Evolutionary conservation across 2,329 filamentous ascomycete genomes (phyloP).

Genomic region (Fusarium torreyae): DNA sequence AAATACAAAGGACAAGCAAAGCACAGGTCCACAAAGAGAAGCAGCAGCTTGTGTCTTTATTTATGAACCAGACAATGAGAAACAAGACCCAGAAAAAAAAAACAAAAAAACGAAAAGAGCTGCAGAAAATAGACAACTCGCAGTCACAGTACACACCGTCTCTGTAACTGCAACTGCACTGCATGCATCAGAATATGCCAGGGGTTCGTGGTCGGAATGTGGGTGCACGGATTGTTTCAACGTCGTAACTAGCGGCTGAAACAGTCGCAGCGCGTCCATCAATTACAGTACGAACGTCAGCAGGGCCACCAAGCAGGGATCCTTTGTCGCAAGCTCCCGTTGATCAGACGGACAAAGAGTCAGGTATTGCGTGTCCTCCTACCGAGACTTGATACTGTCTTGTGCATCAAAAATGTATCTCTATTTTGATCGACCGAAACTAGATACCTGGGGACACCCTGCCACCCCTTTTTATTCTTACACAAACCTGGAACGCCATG

Average conservation of each 20-base stretch:
- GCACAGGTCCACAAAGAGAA: slow-evolving; percentile 5
- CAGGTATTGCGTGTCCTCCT: slow-evolving; percentile 19
- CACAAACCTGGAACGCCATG: slow-evolving; percentile 44
- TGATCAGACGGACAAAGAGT: slow-evolving; percentile 37
- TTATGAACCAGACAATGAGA: slow-evolving; percentile 2
- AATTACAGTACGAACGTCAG: slow-evolving; percentile 20
- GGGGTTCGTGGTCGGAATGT: slow-evolving; percentile 33
- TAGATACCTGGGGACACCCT: slow-evolving; percentile 9
- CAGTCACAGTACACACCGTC: slow-evolving; percentile 9
- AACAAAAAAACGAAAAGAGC: slow-evolving; percentile 10
- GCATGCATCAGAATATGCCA: slow-evolving; percentile 37
- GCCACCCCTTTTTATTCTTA: slow-evolving; percentile 24
- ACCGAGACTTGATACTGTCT: slow-evolving; percentile 6
- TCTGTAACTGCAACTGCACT: slow-evolving; percentile 12
- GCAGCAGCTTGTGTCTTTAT: slow-evolving; percentile 25
- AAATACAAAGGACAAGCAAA: slow-evolving; percentile 26
- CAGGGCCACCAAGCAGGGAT: slow-evolving; percentile 28
- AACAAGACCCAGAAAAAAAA: slow-evolving; percentile 30
- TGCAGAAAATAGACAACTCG: slow-evolving; percentile 5
- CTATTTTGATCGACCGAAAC: slow-evolving; percentile 34
- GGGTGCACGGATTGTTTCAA: slow-evolving; percentile 48
- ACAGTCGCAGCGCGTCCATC: slow-evolving; percentile 33
- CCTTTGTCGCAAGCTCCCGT: slow-evolving; percentile 31
- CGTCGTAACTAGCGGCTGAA: slow-evolving; percentile 45
- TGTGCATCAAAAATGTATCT: slow-evolving; percentile 29